Conservation (phyloP, 139 green algal genomes). For the Tetradesmus obliquus region DNA sequence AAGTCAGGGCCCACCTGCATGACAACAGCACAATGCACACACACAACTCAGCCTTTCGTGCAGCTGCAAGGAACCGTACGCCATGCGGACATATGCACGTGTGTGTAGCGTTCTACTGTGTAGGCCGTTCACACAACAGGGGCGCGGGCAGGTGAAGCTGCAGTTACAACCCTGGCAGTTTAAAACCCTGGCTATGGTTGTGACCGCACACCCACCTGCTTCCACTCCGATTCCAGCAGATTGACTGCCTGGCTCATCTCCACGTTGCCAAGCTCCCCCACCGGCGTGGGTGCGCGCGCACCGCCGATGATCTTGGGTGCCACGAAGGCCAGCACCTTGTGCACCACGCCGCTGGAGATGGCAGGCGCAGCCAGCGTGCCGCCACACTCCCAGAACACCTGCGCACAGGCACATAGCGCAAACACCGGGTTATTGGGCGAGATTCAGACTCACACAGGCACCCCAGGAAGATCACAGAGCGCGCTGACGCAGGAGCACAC, state of each 20-base stretch:
- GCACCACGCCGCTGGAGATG: slow-evolving; percentile 87
- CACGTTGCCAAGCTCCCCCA: slow-evolving; percentile 97
- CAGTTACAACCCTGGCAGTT: too few relatives aligned
- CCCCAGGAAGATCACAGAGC: neutral
- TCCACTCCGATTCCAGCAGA: slow-evolving; percentile 75
- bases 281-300: slow-evolving; percentile 86
- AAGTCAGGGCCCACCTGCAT: slow-evolving; percentile 83
- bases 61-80: neutral
- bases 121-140: too few relatives aligned
- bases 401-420: neutral
- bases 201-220: slow-evolving; percentile 8
- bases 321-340: slow-evolving; percentile 96
- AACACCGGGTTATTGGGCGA: too few relatives aligned
- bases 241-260: slow-evolving; percentile 95
- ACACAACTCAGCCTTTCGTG: neutral
- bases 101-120: too few relatives aligned
- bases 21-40: neutral
- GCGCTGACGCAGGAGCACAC: neutral
- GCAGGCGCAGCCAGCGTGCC: slow-evolving; percentile 95
- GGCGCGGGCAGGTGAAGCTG: too few relatives aligned
- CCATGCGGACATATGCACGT: too few relatives aligned
- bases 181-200: too few relatives aligned
- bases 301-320: slow-evolving; percentile 94
- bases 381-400: slow-evolving; percentile 98
- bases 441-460: too few relatives aligned